phyloP scores from a whole-genome alignment of 78 protist genomes.

The slime mould (Dictyostelium discoideum) region DNA sequence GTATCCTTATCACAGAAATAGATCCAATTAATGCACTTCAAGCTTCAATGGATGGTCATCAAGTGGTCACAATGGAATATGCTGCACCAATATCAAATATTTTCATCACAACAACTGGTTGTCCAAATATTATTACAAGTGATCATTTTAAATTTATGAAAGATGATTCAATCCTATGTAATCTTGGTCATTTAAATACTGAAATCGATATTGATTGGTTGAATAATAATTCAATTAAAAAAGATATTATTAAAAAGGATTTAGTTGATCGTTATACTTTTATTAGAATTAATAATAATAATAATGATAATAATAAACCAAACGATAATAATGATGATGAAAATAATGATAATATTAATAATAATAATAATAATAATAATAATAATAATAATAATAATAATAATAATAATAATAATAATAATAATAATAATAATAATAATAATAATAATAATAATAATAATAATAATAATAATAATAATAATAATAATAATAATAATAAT shows the following conservation, averaged over 20 bases:
- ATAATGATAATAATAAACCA: no score
- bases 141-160: slow-evolving; percentile 95
- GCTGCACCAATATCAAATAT: slow-evolving; percentile 87
- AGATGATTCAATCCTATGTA: slow-evolving; percentile 98
- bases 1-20: slow-evolving; percentile 96
- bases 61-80: slow-evolving; percentile 94
- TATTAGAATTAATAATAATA: background rate
- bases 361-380: background rate
- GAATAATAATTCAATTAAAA: slow-evolving; percentile 43
- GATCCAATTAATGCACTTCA: slow-evolving; percentile 99
- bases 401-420: no score
- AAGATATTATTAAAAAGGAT: slow-evolving; percentile 96
- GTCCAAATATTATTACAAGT: slow-evolving; percentile 93
- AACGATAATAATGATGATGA: no score
- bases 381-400: no score
- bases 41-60: slow-evolving; percentile 98
- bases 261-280: slow-evolving; percentile 92
- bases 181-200: slow-evolving; percentile 99
- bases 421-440: no score
- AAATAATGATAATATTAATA: background rate
- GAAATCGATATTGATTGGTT: slow-evolving; percentile 97
- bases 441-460: no score
- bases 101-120: slow-evolving; percentile 98
- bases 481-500: no score
- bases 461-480: no score